Conservation (phyloP, 345 rosid species). For the Stellera chamaejasme region DNA sequence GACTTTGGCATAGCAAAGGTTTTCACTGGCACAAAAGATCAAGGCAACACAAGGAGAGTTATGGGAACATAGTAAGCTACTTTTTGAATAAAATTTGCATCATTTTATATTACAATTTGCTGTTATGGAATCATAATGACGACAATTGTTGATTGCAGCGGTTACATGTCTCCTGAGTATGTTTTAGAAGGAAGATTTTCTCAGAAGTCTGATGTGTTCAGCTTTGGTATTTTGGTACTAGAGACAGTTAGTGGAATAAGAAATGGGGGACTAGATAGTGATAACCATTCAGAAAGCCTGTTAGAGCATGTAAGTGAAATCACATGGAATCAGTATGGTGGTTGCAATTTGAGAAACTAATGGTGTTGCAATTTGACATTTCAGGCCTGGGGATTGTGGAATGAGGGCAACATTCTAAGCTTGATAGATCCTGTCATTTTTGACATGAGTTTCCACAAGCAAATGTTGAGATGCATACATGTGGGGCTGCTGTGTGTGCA, state of each 20-base stretch:
- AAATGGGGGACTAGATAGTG: background rate
- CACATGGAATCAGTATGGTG: too few species aligned
- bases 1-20: conserved; percentile 38
- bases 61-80: conserved; percentile 34
- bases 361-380: background rate
- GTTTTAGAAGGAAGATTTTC: conserved; percentile 24
- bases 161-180: conserved; percentile 28
- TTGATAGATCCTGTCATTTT: conserved; percentile 6
- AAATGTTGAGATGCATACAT: conserved; percentile 16
- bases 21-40: conserved; percentile 22
- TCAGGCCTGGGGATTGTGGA: conserved; percentile 47
- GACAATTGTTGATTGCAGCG: background rate
- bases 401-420: conserved; percentile 10
- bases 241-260: conserved; percentile 11
- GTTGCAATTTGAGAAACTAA: background rate
- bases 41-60: conserved; percentile 29
- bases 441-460: background rate
- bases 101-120: background rate
- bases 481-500: conserved; percentile 21
- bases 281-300: background rate
- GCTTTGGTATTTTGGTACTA: conserved; percentile 20
- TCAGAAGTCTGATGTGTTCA: conserved; percentile 22
- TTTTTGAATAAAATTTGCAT: too few species aligned
- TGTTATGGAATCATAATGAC: too few species aligned
- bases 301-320: background rate